phyloP scores from a whole-genome alignment of 2,329 filamentous ascomycete species.

The Chaetomium sp. region DNA sequence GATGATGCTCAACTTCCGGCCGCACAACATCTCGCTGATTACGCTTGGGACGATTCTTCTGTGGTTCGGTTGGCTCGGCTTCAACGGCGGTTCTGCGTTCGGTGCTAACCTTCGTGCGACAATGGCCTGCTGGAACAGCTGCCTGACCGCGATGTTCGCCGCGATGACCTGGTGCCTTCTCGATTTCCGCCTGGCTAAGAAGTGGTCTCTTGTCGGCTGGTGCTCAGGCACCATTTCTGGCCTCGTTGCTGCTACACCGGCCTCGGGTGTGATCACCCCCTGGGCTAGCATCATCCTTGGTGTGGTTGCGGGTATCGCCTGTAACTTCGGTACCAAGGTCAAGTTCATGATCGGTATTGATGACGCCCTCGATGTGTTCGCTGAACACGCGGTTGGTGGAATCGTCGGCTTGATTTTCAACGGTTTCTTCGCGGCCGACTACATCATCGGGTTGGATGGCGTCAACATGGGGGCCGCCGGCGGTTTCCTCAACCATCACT shows the following conservation, averaged over 20 bases:
- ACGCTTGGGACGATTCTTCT: conserved; percentile 91
- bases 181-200: conserved; percentile 87
- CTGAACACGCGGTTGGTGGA: conserved; percentile 63
- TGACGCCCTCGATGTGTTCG: conserved; percentile 66
- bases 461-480: conserved; percentile 63
- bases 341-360: conserved; percentile 60
- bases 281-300: conserved; percentile 64
- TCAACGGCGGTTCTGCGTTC: conserved; percentile 94
- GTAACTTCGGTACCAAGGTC: conserved; percentile 63
- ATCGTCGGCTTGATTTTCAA: conserved; percentile 68
- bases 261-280: conserved; percentile 60
- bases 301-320: conserved; percentile 57
- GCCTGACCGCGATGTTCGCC: conserved; percentile 85
- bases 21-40: conserved; percentile 97
- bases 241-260: conserved; percentile 63
- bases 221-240: conserved; percentile 66
- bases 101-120: conserved; percentile 89
- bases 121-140: conserved; percentile 98
- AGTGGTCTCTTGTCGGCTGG: conserved; percentile 80
- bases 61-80: conserved; percentile 98
- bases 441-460: conserved; percentile 68
- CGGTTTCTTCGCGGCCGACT: conserved; percentile 62
- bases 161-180: conserved; percentile 91
- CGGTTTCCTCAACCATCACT: conserved; percentile 72
- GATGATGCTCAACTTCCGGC: conserved; percentile 99